These are phyloP conservation scores for Trichoderma breve DNA, from an alignment of 2,329 filamentous ascomycete genomes.

Conservation along the genomic window DNA sequence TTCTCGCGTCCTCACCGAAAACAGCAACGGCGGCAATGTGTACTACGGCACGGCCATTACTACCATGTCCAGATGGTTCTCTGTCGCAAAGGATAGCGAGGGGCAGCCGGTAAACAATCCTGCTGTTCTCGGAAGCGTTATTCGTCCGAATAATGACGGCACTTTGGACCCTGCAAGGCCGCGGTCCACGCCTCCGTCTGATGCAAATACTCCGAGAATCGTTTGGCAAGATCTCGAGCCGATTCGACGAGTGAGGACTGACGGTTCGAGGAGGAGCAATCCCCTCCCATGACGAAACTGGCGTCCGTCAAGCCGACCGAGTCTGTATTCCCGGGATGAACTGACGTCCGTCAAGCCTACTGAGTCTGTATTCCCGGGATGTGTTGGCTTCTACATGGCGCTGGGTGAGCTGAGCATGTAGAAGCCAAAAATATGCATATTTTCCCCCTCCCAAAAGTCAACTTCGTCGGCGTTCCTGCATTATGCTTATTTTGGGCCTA, in stretches of 20 bases:
- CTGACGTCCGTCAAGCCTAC: not conserved
- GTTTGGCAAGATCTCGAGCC: not conserved
- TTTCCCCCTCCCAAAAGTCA: not conserved
- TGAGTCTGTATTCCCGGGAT: not conserved
- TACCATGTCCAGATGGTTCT: conserved; percentile 42
- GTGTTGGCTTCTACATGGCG: not conserved
- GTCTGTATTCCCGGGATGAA: too few relatives aligned
- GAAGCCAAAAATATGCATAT: not conserved
- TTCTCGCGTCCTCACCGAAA: conserved; percentile 33
- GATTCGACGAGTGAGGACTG: not conserved
- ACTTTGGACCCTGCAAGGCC: not conserved
- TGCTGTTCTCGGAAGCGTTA: not conserved
- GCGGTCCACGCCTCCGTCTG: not conserved
- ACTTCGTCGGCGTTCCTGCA: not conserved
- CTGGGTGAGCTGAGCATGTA: not conserved
- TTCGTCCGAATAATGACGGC: not conserved
- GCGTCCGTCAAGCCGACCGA: not conserved
- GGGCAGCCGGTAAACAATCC: not conserved
- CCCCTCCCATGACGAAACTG: not conserved
- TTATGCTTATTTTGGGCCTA: not conserved
- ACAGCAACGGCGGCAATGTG: conserved; percentile 16
- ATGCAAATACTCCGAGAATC: not conserved
- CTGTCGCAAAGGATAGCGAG: conserved; percentile 57
- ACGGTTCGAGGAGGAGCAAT: not conserved
- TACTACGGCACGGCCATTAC: not conserved